Evolutionary conservation across 441 rosid species (phyloP), one percentile per base, ranked within the genome.

Genomic region (Pelargonium fulgidum): DNA sequence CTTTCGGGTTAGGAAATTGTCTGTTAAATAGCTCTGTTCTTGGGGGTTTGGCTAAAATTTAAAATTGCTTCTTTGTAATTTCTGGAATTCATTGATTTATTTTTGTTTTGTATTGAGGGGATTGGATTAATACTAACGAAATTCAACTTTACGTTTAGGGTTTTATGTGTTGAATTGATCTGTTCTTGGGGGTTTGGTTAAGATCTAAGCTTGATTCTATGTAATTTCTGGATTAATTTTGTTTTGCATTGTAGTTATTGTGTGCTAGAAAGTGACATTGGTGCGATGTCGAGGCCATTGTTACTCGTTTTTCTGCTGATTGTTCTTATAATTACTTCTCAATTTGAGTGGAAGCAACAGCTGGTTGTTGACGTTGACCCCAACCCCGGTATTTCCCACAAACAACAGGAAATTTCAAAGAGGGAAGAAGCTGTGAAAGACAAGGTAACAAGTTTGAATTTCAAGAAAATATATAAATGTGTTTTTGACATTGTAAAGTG

Each of bases 301-400:
- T 50, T 91, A 47, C 88, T 91, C 0, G 93, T 86, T 33, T 91
- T 85, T 77, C 81, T 91, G 52, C 80, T 91, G 68, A 71, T 91
- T 36, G 72, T 86, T 74, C 87, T 89, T 24, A 82, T 91, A 48
- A 85, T 91, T 56, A 89, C 97, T 50, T 89, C 95, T 36, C 97
- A 89, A 64, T 91, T 91, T 64, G 97, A 91, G 73, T 91, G 97
- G 97, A 87, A 87, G 69, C 95, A 89, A 73, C 91, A 82, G 42
- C 86, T 89, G 54, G 83, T 88, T 64, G 78, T 65, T 16, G 97
- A 91, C 71, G 71, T 81, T 48, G 93, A 86, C 56, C 26, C 78
- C 1, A 58, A 79, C 59, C 85, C 88, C 1, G 76, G 71, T 48
- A 48, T 77, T 62, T 68, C 79, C 63, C 85, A 76, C 54, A 89